A percentile compares a stretch with the other conserved stretches of the same genome.
Conservation (phyloP, 768 basidiomycete genomes). For the Trametes sanguinea region DNA sequence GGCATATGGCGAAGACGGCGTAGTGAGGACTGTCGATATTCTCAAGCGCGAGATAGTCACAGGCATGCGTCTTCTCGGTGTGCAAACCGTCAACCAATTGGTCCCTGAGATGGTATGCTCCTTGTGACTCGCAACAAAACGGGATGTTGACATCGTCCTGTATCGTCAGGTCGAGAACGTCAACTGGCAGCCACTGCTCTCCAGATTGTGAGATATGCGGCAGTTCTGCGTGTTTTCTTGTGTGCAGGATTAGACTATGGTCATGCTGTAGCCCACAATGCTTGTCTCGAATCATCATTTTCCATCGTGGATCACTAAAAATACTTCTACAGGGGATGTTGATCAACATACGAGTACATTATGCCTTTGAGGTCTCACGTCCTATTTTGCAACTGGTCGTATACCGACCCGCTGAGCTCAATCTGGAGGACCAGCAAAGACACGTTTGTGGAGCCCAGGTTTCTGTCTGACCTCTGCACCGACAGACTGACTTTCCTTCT, state of each 20-base stretch:
- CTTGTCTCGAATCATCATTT: no score
- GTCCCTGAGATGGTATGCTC: constrained; percentile 70
- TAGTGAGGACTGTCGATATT: constrained; percentile 64
- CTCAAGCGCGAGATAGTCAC: constrained; percentile 76
- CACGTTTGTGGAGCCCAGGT: neutral
- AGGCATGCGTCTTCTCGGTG: constrained; percentile 78
- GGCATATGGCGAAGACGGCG: constrained; percentile 78
- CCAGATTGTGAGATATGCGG: constrained; percentile 26
- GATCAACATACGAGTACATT: neutral
- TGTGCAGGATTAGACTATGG: neutral
- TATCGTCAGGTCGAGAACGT: constrained; percentile 45
- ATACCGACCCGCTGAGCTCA: neutral
- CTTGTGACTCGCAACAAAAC: neutral
- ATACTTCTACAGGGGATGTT: no score
- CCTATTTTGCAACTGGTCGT: neutral
- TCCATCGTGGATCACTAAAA: no score
- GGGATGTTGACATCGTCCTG: neutral
- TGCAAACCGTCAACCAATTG: constrained; percentile 61
- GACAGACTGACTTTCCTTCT: neutral
- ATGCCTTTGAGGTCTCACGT: neutral
- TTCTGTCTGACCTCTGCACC: neutral
- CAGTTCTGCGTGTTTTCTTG: neutral
- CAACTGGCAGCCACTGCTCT: constrained; percentile 58
- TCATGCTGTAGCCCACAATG: no score
- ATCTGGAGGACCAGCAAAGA: neutral